These are phyloP conservation scores for Paxillus rubicundulus DNA, from an alignment of 768 basidiomycete species.

Conservation along the genomic window DNA sequence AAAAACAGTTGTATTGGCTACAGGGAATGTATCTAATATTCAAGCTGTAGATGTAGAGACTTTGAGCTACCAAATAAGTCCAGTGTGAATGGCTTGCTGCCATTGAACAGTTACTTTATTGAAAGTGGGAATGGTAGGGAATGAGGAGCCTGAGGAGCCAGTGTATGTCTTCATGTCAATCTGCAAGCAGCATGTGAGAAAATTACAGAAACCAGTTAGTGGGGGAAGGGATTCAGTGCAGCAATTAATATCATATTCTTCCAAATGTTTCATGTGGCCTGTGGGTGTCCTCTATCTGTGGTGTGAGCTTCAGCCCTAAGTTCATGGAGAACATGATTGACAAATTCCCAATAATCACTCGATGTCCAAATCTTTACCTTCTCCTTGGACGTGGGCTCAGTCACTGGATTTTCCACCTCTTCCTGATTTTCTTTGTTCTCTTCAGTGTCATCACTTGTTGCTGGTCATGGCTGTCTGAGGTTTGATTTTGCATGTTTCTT, in stretches of 20 bases:
- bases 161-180: constrained; percentile 2
- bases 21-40: too few species aligned
- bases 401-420: too few species aligned
- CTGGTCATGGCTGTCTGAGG: neutral
- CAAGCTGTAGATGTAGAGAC: too few species aligned
- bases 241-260: neutral
- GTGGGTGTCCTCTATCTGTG: neutral
- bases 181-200: constrained; percentile 1
- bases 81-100: too few species aligned
- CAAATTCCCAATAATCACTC: constrained; percentile 1
- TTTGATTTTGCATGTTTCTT: neutral
- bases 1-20: neutral
- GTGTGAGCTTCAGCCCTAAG: constrained; percentile 2
- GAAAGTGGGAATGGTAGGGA: too few species aligned
- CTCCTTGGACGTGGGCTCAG: neutral
- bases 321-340: neutral
- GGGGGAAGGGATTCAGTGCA: too few species aligned
- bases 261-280: neutral
- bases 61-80: too few species aligned
- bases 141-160: too few species aligned
- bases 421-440: neutral
- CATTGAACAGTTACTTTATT: too few species aligned
- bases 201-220: constrained; percentile 1
- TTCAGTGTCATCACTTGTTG: neutral
- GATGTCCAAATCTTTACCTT: neutral